Conservation (phyloP, 805 yeast species). For the Kregervanrija pseudodelftensis region DNA sequence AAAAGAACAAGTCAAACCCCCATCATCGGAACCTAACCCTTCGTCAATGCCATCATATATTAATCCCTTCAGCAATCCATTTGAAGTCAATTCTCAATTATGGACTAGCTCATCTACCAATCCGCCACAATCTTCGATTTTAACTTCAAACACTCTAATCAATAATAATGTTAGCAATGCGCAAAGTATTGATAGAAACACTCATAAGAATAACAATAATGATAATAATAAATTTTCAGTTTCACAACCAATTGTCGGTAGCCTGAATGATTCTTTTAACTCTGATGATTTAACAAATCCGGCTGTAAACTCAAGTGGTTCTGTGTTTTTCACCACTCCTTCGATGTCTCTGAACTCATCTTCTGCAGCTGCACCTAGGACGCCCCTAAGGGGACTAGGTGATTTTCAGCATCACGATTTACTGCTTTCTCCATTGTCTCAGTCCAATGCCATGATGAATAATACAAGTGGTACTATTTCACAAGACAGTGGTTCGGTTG, state of each 20-base stretch:
- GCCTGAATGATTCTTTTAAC: conserved; percentile 5
- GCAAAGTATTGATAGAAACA: background rate
- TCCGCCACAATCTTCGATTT: background rate
- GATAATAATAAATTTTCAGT: conserved; percentile 15
- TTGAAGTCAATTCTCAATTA: conserved; percentile 19
- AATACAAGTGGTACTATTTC: no score
- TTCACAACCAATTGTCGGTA: conserved; percentile 11
- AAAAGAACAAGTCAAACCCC: no score
- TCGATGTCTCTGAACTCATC: conserved; percentile 12
- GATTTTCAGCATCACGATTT: background rate
- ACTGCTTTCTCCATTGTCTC: background rate
- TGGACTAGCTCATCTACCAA: conserved; percentile 10
- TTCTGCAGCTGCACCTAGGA: conserved; percentile 13
- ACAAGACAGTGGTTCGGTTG: background rate
- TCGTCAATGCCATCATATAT: background rate
- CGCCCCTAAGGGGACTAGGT: background rate
- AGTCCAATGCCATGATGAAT: background rate
- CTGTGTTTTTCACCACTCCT: background rate
- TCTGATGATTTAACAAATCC: background rate
- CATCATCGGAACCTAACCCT: no score
- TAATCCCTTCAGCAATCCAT: conserved; percentile 16
- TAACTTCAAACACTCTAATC: background rate
- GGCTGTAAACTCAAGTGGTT: background rate
- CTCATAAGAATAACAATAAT: background rate
- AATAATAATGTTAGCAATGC: background rate